phyloP scores from a whole-genome alignment of 2,329 filamentous ascomycete species.

The Chrysoporthe deuterocubensis region DNA sequence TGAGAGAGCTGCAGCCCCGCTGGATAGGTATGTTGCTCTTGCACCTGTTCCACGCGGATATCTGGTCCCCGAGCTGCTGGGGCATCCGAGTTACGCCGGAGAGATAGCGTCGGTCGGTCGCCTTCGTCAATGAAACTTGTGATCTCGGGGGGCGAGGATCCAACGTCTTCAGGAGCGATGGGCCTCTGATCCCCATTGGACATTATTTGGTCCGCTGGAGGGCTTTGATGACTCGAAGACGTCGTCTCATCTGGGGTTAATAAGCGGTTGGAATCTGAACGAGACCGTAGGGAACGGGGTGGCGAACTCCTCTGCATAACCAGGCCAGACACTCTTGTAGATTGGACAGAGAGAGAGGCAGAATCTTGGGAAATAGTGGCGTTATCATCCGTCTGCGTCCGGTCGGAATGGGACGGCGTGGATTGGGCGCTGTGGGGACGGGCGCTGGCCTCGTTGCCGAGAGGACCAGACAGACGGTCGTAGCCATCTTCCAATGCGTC shows the following conservation, averaged over 20 bases:
- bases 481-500: not conserved
- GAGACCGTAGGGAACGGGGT: constrained; percentile 39
- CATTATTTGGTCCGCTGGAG: constrained; percentile 9
- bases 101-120: constrained; percentile 6
- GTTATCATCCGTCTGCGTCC: constrained; percentile 11
- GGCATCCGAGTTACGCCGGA: constrained; percentile 31
- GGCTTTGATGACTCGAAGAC: constrained; percentile 34
- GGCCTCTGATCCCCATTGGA: constrained; percentile 8
- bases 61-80: constrained; percentile 20
- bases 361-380: constrained; percentile 18
- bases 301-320: constrained; percentile 30
- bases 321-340: constrained; percentile 30
- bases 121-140: constrained; percentile 20
- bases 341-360: constrained; percentile 21
- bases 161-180: constrained; percentile 20
- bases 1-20: constrained; percentile 34
- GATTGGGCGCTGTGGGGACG: not conserved
- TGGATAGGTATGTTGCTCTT: constrained; percentile 17
- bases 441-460: not conserved
- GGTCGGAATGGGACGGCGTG: constrained; percentile 6
- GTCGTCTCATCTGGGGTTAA: constrained; percentile 59
- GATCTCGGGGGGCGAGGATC: constrained; percentile 28
- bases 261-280: constrained; percentile 48
- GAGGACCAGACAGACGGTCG: not conserved
- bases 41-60: constrained; percentile 20